phyloP scores from a whole-genome alignment of 108 stramenopile genomes.

The Nannochloropsis gaditana region DNA sequence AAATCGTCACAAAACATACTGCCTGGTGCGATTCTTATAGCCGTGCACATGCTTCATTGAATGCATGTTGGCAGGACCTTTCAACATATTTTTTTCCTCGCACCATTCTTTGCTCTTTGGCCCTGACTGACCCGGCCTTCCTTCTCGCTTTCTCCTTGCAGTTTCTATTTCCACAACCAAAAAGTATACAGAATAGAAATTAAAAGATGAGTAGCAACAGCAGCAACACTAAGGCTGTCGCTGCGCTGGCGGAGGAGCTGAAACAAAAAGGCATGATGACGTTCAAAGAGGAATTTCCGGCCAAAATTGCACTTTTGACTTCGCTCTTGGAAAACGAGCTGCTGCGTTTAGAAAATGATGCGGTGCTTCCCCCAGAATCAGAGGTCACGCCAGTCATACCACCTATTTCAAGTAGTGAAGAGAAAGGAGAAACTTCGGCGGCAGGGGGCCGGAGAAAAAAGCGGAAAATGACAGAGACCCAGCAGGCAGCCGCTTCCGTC shows the following conservation, averaged over 20 bases:
- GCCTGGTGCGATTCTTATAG: too few species aligned
- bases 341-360: slow-evolving; percentile 10
- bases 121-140: neutral
- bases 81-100: too few species aligned
- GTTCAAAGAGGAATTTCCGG: neutral
- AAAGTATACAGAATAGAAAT: neutral
- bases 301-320: neutral
- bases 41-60: too few species aligned
- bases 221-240: neutral
- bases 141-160: neutral
- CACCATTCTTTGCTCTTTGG: too few species aligned
- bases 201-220: slow-evolving; percentile 13
- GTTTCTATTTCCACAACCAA: neutral
- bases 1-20: too few species aligned
- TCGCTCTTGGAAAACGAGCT: neutral
- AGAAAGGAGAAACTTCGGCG: neutral
- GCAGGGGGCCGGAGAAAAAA: neutral
- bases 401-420: neutral
- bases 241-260: slow-evolving; percentile 4
- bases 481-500: too few species aligned
- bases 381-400: neutral
- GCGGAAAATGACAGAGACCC: neutral
- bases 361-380: neutral
- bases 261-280: neutral
- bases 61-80: too few species aligned